Evolutionary conservation across 768 basidiomycete species (phyloP), one percentile per base, ranked within the genome.

Genomic region (Leccinum incarnatum): DNA sequence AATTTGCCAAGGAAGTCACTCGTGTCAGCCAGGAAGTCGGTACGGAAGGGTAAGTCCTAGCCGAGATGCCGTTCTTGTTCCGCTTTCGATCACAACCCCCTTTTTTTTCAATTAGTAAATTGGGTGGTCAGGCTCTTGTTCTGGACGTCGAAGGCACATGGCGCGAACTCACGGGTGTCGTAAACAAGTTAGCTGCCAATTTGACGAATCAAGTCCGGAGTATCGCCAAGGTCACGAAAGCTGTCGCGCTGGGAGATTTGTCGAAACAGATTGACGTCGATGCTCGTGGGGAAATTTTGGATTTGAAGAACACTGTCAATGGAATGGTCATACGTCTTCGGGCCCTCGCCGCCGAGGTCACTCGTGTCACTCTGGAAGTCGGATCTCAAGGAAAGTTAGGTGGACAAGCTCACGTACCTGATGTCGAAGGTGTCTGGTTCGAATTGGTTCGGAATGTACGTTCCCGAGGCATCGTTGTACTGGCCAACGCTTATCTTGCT

Each of bases 181-280:
- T 92, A 68, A 92, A 92, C 75, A 88, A 89, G 69, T 74, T 92
- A 63, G 88, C 88, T 7, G 85, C 86, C 5, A 92, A 92, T 74
- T 74, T 91, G 59, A 92, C 89, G 12, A 77, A 69, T 53, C 80
- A 83, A 62, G 82, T 83, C 21, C 79, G 81, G 60, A 79, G 78
- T 45, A 85, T 85, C 69, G 84, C 83, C 50, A 78, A 77, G 59
- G 85, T 86, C 67, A 86, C 85, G 15, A 86, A 84, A 59, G 84
- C 85, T 5, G 94, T 97, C 70, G 95, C 94, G 0, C 76, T 89
- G 53, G 95, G 95, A 23, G 94, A 98, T 74, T 76, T 94, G 65
- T 87, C 84, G 53, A 91, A 91, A 72, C 92, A 91, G 70, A 95
- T 98, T 66, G 91, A 93, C 58, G 94, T 96, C 65, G 92, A 94